Conservation (phyloP, 805 yeast species). For the Zygosaccharomyces siamensis region DNA sequence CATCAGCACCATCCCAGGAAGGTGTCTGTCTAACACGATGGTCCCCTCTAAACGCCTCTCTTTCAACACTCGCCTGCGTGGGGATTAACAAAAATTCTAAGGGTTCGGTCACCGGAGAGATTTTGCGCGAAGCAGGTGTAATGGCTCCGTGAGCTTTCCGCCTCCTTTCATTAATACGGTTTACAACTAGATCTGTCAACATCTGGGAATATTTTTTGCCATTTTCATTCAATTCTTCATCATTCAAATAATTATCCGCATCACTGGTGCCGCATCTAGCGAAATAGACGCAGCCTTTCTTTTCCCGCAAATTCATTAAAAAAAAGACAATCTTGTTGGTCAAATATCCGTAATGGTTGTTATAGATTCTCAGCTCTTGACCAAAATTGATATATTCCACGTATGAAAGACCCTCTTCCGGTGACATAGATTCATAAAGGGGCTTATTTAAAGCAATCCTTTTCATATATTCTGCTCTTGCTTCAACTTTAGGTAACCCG, state of each 20-base stretch:
- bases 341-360: conserved; percentile 81
- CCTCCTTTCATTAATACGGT: conserved; percentile 31
- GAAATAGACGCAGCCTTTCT: conserved; percentile 85
- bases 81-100: conserved; percentile 28
- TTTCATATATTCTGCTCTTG: conserved; percentile 69
- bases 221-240: conserved; percentile 73
- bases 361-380: conserved; percentile 70
- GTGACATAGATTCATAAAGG: conserved; percentile 65
- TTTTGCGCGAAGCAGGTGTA: conserved; percentile 7
- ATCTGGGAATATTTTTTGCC: conserved; percentile 65
- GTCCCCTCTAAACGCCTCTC: conserved; percentile 26
- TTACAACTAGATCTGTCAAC: conserved; percentile 53
- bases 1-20: conserved; percentile 51
- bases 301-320: conserved; percentile 83
- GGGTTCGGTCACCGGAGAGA: conserved; percentile 10
- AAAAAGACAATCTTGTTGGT: conserved; percentile 88
- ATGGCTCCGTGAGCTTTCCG: conserved; percentile 13
- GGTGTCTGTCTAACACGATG: conserved; percentile 36
- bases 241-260: conserved; percentile 56
- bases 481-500: conserved; percentile 68
- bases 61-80: conserved; percentile 20
- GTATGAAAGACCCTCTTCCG: conserved; percentile 55
- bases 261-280: conserved; percentile 66
- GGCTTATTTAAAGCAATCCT: conserved; percentile 66
- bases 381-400: conserved; percentile 90